Evolutionary conservation across 2,329 filamentous ascomycete genomes (phyloP).

Genomic region (Ceratocystis ficicola): DNA sequence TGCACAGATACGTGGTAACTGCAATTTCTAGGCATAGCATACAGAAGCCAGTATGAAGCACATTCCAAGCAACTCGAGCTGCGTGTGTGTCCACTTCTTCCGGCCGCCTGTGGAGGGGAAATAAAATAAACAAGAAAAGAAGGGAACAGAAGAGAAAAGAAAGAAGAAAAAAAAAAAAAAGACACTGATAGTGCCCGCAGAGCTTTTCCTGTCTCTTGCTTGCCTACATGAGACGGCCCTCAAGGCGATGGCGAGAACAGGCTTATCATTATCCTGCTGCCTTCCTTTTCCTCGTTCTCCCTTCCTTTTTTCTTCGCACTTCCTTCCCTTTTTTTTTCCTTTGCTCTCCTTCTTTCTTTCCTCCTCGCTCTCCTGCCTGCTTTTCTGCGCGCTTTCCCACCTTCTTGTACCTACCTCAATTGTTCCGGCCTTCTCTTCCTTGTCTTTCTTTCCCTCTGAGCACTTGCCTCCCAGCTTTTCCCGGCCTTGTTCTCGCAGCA

Average conservation of each 20-base stretch:
- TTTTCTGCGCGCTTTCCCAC: neutral
- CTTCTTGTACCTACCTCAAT: neutral
- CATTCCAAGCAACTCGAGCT: too few relatives aligned
- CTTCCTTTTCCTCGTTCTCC: neutral
- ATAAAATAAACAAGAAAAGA: too few relatives aligned
- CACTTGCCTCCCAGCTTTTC: neutral
- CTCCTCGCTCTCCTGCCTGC: neutral
- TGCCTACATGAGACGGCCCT: neutral
- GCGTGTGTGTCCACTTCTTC: too few relatives aligned
- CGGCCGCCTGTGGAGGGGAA: too few relatives aligned
- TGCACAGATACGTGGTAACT: neutral
- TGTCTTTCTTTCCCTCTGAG: neutral
- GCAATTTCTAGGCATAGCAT: too few relatives aligned
- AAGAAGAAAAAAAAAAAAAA: too few relatives aligned
- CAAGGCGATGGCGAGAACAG: neutral
- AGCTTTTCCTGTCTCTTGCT: neutral
- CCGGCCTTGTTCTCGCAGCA: conserved; percentile 5
- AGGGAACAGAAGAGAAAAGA: too few relatives aligned
- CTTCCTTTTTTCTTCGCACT: neutral
- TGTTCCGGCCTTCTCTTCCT: neutral
- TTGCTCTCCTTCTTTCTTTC: neutral
- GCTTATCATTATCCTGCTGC: neutral
- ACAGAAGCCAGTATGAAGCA: too few relatives aligned
- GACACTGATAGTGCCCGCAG: too few relatives aligned
- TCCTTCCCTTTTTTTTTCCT: neutral